phyloP scores from a whole-genome alignment of 192 early-diverging fungal species.

The Coemansia sp. region DNA sequence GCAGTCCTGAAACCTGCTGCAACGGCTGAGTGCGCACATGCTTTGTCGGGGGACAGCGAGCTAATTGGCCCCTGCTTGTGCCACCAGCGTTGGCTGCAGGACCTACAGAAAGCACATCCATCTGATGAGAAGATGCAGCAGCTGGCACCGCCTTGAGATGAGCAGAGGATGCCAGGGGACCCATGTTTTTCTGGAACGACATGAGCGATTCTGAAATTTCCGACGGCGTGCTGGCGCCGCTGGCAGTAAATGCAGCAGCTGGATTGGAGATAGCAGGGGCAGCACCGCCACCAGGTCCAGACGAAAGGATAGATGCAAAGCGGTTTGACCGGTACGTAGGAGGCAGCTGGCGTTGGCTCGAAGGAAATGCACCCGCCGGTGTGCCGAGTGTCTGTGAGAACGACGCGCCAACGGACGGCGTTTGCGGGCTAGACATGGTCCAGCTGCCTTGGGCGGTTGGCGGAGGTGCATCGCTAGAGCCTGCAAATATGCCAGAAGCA shows the following conservation, averaged over 20 bases:
- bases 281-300: background rate
- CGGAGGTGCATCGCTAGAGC: constrained; percentile 12
- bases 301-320: background rate
- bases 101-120: background rate
- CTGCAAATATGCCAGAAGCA: background rate
- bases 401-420: background rate
- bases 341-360: background rate
- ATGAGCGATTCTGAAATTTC: constrained; percentile 15
- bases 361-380: background rate
- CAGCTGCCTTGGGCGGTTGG: constrained; percentile 38
- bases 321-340: constrained; percentile 1
- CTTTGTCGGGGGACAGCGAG: constrained; percentile 11
- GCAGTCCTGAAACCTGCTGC: constrained; percentile 21
- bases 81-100: background rate
- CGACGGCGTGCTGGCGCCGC: constrained; percentile 10
- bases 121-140: background rate
- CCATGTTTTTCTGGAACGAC: constrained; percentile 14
- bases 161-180: constrained; percentile 3
- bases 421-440: constrained; percentile 15
- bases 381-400: background rate
- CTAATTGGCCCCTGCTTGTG: constrained; percentile 12
- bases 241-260: background rate
- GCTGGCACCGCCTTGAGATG: background rate
- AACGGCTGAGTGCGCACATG: constrained; percentile 5
- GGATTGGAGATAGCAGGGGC: background rate